Conservation (phyloP, 2,329 filamentous ascomycete genomes). For the Tympanopsis confertula region DNA sequence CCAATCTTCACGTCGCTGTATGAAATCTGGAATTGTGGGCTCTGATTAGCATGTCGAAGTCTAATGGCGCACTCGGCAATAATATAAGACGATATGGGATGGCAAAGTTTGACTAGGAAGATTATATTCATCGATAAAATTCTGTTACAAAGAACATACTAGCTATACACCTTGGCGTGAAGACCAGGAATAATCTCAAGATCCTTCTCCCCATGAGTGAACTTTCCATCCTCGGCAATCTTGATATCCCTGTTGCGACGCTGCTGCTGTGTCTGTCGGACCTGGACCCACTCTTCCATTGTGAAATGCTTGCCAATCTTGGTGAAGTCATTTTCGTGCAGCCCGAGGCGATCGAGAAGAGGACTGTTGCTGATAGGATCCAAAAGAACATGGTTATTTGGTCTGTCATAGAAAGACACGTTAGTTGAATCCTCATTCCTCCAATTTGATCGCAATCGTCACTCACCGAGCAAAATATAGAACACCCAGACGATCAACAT, state of each 20-base stretch:
- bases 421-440: neutral
- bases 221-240: constrained; percentile 22
- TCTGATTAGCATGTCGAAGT: too few relatives aligned
- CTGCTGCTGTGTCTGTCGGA: constrained; percentile 27
- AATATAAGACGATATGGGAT: too few relatives aligned
- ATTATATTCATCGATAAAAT: too few relatives aligned
- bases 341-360: constrained; percentile 19
- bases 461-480: constrained; percentile 11
- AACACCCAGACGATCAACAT: constrained; percentile 10
- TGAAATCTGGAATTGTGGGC: too few relatives aligned
- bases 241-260: constrained; percentile 17
- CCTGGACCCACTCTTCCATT: constrained; percentile 25
- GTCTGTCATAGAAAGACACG: constrained; percentile 7
- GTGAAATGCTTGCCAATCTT: constrained; percentile 25
- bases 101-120: too few relatives aligned
- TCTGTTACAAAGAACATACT: too few relatives aligned
- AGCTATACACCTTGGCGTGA: constrained; percentile 24
- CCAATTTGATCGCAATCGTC: neutral
- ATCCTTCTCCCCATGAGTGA: constrained; percentile 18
- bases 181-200: constrained; percentile 27
- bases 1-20: too few relatives aligned
- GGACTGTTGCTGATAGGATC: constrained; percentile 22
- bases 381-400: constrained; percentile 27
- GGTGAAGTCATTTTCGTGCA: constrained; percentile 22
- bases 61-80: too few relatives aligned